phyloP scores from a whole-genome alignment of 768 basidiomycete species.

The Strobilomyces confusus region DNA sequence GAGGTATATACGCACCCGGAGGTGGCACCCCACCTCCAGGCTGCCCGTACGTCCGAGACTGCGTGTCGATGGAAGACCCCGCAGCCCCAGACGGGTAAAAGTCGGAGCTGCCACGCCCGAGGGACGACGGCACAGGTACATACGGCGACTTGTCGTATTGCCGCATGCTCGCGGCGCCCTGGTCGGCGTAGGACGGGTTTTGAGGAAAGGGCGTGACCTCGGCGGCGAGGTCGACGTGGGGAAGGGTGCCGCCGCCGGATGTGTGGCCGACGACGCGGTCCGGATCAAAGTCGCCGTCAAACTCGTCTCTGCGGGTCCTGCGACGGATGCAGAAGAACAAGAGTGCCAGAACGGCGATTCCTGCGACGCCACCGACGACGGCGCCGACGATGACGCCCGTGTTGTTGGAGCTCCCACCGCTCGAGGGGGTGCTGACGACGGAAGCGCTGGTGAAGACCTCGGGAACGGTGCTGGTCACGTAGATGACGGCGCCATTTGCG shows the following conservation, averaged over 20 bases:
- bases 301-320: slow-evolving; percentile 33
- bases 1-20: slow-evolving; percentile 2
- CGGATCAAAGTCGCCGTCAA: slow-evolving; percentile 49
- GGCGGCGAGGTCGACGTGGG: slow-evolving; percentile 24
- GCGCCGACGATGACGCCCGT: slow-evolving; percentile 48
- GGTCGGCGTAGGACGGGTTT: slow-evolving; percentile 2
- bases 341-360: slow-evolving; percentile 26
- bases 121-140: not conserved
- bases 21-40: not conserved
- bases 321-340: slow-evolving; percentile 30
- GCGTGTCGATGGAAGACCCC: not conserved
- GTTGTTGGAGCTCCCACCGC: not conserved
- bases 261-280: slow-evolving; percentile 36
- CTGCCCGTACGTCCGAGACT: slow-evolving; percentile 6
- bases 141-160: slow-evolving; percentile 18
- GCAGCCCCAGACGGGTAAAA: slow-evolving; percentile 4
- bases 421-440: not conserved
- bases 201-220: slow-evolving; percentile 28
- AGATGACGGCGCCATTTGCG: slow-evolving; percentile 16
- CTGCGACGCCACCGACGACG: slow-evolving; percentile 46
- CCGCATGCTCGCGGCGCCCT: slow-evolving; percentile 19
- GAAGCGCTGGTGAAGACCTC: slow-evolving; percentile 14
- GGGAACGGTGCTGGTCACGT: slow-evolving; percentile 18
- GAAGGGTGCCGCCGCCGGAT: slow-evolving; percentile 22
- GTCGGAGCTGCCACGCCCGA: slow-evolving; percentile 4